Conservation (phyloP, 208 protist species). For the Crithidia brevicula region DNA sequence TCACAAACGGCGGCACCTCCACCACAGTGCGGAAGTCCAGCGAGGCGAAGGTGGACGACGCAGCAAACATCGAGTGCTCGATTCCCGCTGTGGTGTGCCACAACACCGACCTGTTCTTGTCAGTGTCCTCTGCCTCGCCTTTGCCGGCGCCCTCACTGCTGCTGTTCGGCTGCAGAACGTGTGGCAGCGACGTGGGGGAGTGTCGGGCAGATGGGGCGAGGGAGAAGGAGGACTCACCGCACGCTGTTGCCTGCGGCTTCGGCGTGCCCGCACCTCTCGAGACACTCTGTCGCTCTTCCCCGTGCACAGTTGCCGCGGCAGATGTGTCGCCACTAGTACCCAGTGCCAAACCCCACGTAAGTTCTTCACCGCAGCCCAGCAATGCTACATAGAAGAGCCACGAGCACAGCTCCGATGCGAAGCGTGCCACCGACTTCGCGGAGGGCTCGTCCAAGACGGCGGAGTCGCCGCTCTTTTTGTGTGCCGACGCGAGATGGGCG, state of each 20-base stretch:
- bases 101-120: not conserved
- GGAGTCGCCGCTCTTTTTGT: not conserved
- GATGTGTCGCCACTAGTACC: no score
- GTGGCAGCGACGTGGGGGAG: not conserved
- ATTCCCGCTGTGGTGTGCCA: constrained; percentile 8
- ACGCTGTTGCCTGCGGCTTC: no score
- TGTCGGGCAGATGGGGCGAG: not conserved
- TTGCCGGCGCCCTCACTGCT: not conserved
- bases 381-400: constrained; percentile 23
- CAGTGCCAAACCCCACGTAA: constrained; percentile 6
- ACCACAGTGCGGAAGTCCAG: constrained; percentile 22
- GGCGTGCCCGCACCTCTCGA: not conserved
- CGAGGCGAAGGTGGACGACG: constrained; percentile 7
- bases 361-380: constrained; percentile 2
- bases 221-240: no score
- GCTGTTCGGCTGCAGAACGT: not conserved
- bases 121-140: not conserved
- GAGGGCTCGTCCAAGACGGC: not conserved
- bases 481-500: not conserved
- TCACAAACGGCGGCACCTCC: constrained; percentile 16
- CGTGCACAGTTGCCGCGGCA: no score
- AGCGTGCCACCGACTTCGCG: not conserved
- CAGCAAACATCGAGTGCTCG: not conserved
- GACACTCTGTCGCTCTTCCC: not conserved
- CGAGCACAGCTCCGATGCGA: constrained; percentile 19